Base-by-base conservation (phyloP, 2,329 filamentous ascomycete species). In the Penicillium sp. region DNA sequence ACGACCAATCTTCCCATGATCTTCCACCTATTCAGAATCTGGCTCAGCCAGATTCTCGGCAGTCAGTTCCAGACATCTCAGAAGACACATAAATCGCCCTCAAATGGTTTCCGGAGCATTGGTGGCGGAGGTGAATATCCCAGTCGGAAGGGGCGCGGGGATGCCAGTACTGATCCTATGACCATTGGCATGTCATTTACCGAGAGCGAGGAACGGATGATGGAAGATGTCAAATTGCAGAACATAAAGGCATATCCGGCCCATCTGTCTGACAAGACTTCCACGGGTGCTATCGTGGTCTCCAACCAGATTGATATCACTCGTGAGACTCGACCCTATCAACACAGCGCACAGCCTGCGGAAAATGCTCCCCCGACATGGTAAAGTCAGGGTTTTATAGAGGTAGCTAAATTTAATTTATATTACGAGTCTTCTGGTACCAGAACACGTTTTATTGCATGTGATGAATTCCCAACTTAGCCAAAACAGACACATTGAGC, bases 131-230 rank as follows among this genome's bases (percentile, higher is more conserved):
- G 64, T 4, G 52, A 61, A 5, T 55, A 51, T 12, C 61, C 62
- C 28, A 69, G 65, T 22, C 67, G 67, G 1, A 71, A 69, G 10
- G 61, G 69, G n/a, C 65, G 69, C 5, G 69, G 68, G 3, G 69
- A 69, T 8, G 63, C 64, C 1, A 73, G 64, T 11, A 65, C 61
- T 0, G 72, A 77, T 45, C 71, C 71, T 4, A 71, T 73, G 31
- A 75, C 73, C 1, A 63, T 52, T 28, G 63, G 56, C 6, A 69
- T 77, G 49, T 74, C 75, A 2, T 74, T 77, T 57, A 78, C 64
- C 16, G 74, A 75, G 62, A 77, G 75, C 59, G 74, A 78, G 51
- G 76, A 79, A 60, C 70, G 69, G 12, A 79, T 80, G 16, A 69
- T 81, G n/a, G 71, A 73, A 25, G 69, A 75, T 36, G 67, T 77